Evolutionary conservation across 2,329 filamentous ascomycete species (phyloP), one percentile per base, ranked within the genome.

Genomic region (Colletotrichum acutatum): DNA sequence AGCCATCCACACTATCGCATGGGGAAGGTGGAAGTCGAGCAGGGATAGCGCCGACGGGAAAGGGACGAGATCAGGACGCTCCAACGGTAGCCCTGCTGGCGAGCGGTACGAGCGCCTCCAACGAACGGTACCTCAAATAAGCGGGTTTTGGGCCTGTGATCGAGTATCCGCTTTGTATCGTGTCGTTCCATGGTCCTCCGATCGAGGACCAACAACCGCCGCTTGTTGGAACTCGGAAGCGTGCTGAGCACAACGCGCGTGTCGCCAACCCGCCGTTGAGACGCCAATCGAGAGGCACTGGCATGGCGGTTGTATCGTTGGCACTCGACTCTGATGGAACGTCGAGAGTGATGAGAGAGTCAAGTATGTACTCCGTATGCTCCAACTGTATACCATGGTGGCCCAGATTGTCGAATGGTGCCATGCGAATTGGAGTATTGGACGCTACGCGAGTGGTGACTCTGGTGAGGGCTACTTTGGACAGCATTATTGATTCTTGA

Each of bases 1-100:
- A 30, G 28, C 66, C 28, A 60, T 63, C 70, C 57, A 68, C 66
- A 68, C 32, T 4, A 28, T 56, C 7, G 53, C 66, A 74, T 67
- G 66, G 73, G 66, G 54, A 42, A 54, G 56, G 49, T 57, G 57
- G 42, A 32, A n/a, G 11, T 22, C n/a, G 60, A 49, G 34, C 71
- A 73, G 71, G 71, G 66, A 71, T 70, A 14, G 19, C 19, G 54
- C 34, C 28, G 46, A 64, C 66, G 66, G 70, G 70, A 60, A 37
- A 37, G 22, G 56, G 66, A 70, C 34, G 61, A 60, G 46, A 28
- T n/a, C 59, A 60, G 28, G 26, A 49, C 37, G 60, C 46, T 24
- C 61, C 59, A 57, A 28, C 57, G 26, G 8, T 52, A 49, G 22
- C 60, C 66, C 54, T 70, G 66, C 57, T 34, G n/a, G 32, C 37